phyloP scores from a whole-genome alignment of 1,284 basidiomycete genomes.

The Tausonia pullulans region DNA sequence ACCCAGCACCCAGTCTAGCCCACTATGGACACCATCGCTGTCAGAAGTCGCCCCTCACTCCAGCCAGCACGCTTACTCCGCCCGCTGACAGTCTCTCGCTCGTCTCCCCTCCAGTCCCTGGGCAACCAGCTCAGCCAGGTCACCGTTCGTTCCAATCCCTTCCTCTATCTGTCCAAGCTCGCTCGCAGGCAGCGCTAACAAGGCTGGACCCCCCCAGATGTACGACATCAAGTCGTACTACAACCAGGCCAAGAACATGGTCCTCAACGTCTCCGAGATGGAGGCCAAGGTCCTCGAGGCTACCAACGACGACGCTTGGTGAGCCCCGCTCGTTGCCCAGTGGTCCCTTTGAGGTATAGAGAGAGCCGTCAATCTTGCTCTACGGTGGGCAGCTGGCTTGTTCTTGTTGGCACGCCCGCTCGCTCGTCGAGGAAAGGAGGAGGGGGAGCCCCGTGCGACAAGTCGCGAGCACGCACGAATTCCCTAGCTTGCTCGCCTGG shows the following conservation, averaged over 20 bases:
- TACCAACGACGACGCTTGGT: slow-evolving; percentile 98
- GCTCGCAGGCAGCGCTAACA: background rate
- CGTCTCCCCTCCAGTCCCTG: slow-evolving; percentile 46
- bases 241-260: slow-evolving; percentile 60
- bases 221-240: slow-evolving; percentile 93
- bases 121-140: slow-evolving; percentile 57
- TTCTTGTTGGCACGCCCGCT: too few relatives aligned
- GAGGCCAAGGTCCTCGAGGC: slow-evolving; percentile 95
- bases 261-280: slow-evolving; percentile 92
- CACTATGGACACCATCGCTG: background rate
- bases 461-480: too few relatives aligned
- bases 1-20: background rate
- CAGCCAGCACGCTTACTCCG: background rate
- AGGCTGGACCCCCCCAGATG: slow-evolving; percentile 31
- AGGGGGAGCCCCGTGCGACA: background rate
- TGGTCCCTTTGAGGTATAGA: too few relatives aligned
- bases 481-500: too few relatives aligned
- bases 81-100: slow-evolving; percentile 18
- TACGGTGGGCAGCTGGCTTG: too few relatives aligned
- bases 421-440: background rate
- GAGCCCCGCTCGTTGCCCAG: slow-evolving; percentile 23
- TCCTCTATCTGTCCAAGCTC: background rate
- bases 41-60: background rate
- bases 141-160: slow-evolving; percentile 31
- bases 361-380: too few relatives aligned